Conservation (phyloP, 2,329 filamentous ascomycete species). For the Alternaria sp. region DNA sequence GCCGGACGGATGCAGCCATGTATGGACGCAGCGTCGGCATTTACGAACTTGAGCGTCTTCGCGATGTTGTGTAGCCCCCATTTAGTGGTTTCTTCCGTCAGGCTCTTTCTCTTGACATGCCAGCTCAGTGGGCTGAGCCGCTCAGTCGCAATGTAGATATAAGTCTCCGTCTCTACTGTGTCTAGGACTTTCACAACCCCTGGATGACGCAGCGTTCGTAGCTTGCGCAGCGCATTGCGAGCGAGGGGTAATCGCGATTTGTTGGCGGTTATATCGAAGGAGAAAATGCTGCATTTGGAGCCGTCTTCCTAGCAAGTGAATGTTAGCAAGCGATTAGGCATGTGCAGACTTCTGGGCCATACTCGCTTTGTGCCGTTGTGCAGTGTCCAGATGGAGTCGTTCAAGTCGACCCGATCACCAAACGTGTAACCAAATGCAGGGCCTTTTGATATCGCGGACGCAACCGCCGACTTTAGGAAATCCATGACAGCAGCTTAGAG, state of each 20-base stretch:
- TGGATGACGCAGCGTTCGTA: slow-evolving; percentile 90
- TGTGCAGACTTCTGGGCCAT: slow-evolving; percentile 42
- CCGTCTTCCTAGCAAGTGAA: slow-evolving; percentile 76
- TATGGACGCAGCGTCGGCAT: slow-evolving; percentile 88
- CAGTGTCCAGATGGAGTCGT: slow-evolving; percentile 95
- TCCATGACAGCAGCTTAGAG: slow-evolving; percentile 71
- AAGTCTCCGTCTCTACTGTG: slow-evolving; percentile 93
- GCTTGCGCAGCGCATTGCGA: slow-evolving; percentile 91
- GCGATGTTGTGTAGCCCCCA: slow-evolving; percentile 92
- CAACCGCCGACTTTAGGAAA: slow-evolving; percentile 96
- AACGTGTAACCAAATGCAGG: slow-evolving; percentile 92
- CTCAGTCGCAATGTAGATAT: slow-evolving; percentile 97
- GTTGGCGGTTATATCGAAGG: slow-evolving; percentile 87
- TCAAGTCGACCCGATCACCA: slow-evolving; percentile 89
- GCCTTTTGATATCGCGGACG: slow-evolving; percentile 94
- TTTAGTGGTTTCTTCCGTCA: slow-evolving; percentile 92
- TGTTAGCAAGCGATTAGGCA: slow-evolving; percentile 30
- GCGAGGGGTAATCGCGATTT: slow-evolving; percentile 84
- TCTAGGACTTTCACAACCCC: slow-evolving; percentile 94
- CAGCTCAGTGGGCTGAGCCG: slow-evolving; percentile 85
- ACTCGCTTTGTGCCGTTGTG: slow-evolving; percentile 94
- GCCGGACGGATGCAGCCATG: slow-evolving; percentile 86
- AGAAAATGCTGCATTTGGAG: slow-evolving; percentile 94
- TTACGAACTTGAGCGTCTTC: slow-evolving; percentile 95
- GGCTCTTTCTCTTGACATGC: slow-evolving; percentile 86